Evolutionary conservation across 495 filamentous ascomycete genomes (phyloP).

Genomic region (Talaromyces trachyspermus): DNA sequence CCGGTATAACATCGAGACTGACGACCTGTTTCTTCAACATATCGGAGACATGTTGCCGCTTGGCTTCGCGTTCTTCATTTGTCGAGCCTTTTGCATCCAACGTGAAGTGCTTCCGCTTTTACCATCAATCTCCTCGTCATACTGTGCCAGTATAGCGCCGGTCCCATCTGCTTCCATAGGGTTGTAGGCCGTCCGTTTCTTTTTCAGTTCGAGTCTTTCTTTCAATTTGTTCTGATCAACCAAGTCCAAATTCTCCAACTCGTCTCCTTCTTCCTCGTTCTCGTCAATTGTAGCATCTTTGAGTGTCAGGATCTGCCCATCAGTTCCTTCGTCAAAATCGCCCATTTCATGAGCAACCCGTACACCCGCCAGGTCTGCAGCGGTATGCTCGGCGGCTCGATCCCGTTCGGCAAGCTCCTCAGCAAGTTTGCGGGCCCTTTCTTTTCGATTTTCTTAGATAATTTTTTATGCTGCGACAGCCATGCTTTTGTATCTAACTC

Average conservation of each 20-base stretch:
- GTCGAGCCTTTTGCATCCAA: constrained; percentile 68
- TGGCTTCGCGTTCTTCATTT: constrained; percentile 53
- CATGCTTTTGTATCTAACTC: constrained; percentile 73
- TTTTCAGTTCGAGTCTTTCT: constrained; percentile 78
- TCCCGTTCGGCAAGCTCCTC: constrained; percentile 68
- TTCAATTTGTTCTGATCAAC: constrained; percentile 68
- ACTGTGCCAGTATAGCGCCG: constrained; percentile 67
- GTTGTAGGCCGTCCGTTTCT: constrained; percentile 85
- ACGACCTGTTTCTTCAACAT: constrained; percentile 61
- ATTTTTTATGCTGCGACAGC: constrained; percentile 80
- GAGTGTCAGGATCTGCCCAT: constrained; percentile 80
- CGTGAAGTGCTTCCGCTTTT: constrained; percentile 87
- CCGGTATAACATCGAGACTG: constrained; percentile 64
- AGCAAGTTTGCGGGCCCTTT: constrained; percentile 59
- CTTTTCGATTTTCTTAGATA: constrained; percentile 84
- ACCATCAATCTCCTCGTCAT: constrained; percentile 90
- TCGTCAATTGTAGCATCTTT: constrained; percentile 83
- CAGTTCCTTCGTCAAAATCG: constrained; percentile 63
- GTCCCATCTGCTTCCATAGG: constrained; percentile 63
- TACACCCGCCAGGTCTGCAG: constrained; percentile 77
- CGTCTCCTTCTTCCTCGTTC: constrained; percentile 85
- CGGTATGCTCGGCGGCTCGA: constrained; percentile 55
- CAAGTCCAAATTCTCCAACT: constrained; percentile 77
- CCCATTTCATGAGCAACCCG: constrained; percentile 81
- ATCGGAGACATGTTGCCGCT: constrained; percentile 48